Percentiles rank a stretch among this genome's conserved stretches.
Conservation (phyloP, 2,329 filamentous ascomycete species). For the Pleoardoris graminearum region DNA sequence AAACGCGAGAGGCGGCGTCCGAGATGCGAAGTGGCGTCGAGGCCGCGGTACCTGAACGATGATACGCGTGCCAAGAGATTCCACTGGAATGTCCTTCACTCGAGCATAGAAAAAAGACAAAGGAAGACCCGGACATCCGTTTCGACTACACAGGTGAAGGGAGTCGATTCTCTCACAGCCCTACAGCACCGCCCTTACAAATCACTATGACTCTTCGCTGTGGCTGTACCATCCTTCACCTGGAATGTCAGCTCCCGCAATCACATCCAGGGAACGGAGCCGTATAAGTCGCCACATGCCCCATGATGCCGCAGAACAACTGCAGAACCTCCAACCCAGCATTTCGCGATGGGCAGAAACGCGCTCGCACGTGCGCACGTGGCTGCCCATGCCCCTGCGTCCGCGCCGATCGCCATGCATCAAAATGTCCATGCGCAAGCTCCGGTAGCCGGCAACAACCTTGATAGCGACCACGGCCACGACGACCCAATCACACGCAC, state of each 20-base stretch:
- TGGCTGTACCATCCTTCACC: constrained; percentile 30
- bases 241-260: not conserved
- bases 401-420: constrained; percentile 18
- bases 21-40: constrained; percentile 9
- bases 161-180: too few species aligned
- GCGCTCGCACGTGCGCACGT: constrained; percentile 43
- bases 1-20: not conserved
- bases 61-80: constrained; percentile 39
- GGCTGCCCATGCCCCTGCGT: constrained; percentile 21
- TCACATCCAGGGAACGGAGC: not conserved
- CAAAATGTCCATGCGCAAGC: constrained; percentile 6
- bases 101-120: not conserved
- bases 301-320: not conserved
- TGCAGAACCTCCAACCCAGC: not conserved
- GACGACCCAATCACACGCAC: not conserved
- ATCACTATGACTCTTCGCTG: constrained; percentile 41
- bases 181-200: constrained; percentile 34
- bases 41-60: constrained; percentile 33
- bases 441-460: constrained; percentile 8
- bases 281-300: not conserved
- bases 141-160: too few species aligned
- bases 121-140: too few species aligned
- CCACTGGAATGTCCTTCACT: constrained; percentile 19
- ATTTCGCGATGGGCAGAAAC: constrained; percentile 16
- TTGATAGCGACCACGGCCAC: not conserved